Evolutionary conservation across 768 basidiomycete genomes (phyloP), one percentile per base, ranked within the genome.

Genomic region (Russula sp.): DNA sequence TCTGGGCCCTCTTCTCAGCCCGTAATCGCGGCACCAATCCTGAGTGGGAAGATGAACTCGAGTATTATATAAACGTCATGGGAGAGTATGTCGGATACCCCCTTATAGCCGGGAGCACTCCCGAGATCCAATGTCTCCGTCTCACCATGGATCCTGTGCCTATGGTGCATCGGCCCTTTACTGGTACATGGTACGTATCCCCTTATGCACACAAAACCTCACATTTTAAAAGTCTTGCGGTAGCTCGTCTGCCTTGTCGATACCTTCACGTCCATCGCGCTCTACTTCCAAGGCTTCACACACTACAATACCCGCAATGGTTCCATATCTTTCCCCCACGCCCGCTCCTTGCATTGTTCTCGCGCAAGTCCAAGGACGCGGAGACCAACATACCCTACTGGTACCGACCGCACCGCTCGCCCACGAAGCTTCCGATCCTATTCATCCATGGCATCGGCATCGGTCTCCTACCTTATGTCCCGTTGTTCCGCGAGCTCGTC

Each of bases 401-500:
- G 81, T 78, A 80, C 64, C 75, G 78, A 3, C 79, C 81, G 40
- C 85, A 87, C 63, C 76, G 73, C 38, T 80, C 83, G 5, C 59
- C 56, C 10, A 75, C 75, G 1, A 83, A 81, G 64, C 73, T 75
- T 10, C 84, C 86, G 0, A 73, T 89, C 11, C 71, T 88, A n/a
- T 86, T 88, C 69, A 68, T 89, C 1, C 87, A 89, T 60, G 87
- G 87, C 11, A 82, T 88, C n/a, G 87, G 87, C 11, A 85, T 89
- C 60, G 87, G 87, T 36, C 73, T 88, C 48, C 81, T 77, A 70
- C 81, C 85, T 0, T 88, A 89, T 63, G 51, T 77, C 1, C 71
- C 77, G 3, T 84, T 88, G 67, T 68, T 89, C 57, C 72, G 71
- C 3, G 82, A 82, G 28, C 69, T 87, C 14, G 67, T 76, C 13